Conservation (phyloP, 805 yeast species). For the Ogataea dorogensis region DNA sequence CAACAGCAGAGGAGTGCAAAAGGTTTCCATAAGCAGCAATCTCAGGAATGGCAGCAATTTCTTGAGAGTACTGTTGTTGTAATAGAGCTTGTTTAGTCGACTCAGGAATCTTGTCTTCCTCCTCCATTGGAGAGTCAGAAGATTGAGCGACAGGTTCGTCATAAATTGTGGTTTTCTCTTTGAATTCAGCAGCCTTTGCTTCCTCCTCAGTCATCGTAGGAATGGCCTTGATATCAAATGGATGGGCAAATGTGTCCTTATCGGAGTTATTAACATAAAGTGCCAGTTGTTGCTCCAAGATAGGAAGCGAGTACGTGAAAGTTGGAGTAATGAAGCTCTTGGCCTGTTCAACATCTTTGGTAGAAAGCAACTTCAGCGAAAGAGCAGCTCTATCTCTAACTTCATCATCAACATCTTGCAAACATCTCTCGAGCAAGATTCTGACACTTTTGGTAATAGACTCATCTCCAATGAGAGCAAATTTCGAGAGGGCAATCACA, state of each 20-base stretch:
- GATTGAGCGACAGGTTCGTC: constrained; percentile 26
- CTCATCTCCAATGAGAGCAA: constrained; percentile 75
- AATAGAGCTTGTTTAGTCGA: constrained; percentile 35
- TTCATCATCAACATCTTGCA: constrained; percentile 90
- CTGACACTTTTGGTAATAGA: constrained; percentile 65
- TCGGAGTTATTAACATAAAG: constrained; percentile 58
- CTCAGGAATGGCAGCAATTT: constrained; percentile 69
- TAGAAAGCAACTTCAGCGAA: constrained; percentile 64
- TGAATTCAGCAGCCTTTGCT: constrained; percentile 60
- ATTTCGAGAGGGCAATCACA: constrained; percentile 86
- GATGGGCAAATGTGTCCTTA: constrained; percentile 44
- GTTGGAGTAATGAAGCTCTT: constrained; percentile 63
- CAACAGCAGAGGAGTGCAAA: constrained; percentile 62
- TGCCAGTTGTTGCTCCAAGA: constrained; percentile 75
- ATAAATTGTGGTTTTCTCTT: constrained; percentile 43
- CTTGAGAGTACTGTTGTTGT: constrained; percentile 69
- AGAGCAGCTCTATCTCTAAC: constrained; percentile 96
- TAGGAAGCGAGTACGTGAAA: constrained; percentile 66
- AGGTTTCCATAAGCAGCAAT: constrained; percentile 70
- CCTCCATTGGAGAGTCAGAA: constrained; percentile 19
- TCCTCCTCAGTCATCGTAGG: constrained; percentile 69
- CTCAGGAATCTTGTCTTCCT: constrained; percentile 30
- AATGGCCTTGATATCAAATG: constrained; percentile 71
- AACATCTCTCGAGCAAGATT: constrained; percentile 76
- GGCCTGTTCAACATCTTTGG: constrained; percentile 38